Evolutionary conservation across 139 green algal genomes (phyloP), one percentile per base, ranked within the genome.

Genomic region (Asterochloris erici): DNA sequence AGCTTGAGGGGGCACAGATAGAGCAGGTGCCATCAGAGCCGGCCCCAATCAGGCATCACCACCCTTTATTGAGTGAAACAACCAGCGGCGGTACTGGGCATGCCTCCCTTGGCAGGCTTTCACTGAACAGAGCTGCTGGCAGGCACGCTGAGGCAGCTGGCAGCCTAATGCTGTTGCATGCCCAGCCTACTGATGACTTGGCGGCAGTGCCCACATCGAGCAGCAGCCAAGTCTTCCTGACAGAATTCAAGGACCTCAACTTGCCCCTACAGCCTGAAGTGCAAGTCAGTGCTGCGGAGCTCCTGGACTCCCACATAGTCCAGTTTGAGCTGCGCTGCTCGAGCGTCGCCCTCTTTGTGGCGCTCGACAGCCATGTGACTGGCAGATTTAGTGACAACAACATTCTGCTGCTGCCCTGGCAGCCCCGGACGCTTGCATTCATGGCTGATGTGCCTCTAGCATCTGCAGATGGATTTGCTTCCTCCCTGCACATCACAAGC

Each of bases 321-420:
- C 29, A 84, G n/a, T 76, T 79, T 47, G 17, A 14, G 9, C 27
- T 84, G 14, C 60, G 29, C 60, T 61, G 64, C 54, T 23, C 17
- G 14, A 60, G 11, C 29, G 47, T 68, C 12, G 80, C 80, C 13
- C 24, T 74, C n/a, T 87, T 79, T 74, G 83, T 86, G 12, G 63
- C 38, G 0, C 10, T 87, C 13, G 80, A 90, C 24, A 77, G 73
- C 15, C 15, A 38, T 12, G n/a, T 85, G 29, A n/a, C 79, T 0
- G 84, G 88, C n/a, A 82, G 71, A 21, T 92, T 92, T 77, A 86
- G 77, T 47, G 75, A 84, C 54, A 90, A 88, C 68, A 86, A 76
- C 19, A 66, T 90, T 9, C 68, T 87, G 26, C 62, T 93, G 76
- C 75, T 88, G 78, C 88, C 90, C 0, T 92, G 88, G 85, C 74